These are phyloP conservation scores for Arthrobotrys conoides DNA, from an alignment of 2,329 filamentous ascomycete genomes.

Conservation along the genomic window DNA sequence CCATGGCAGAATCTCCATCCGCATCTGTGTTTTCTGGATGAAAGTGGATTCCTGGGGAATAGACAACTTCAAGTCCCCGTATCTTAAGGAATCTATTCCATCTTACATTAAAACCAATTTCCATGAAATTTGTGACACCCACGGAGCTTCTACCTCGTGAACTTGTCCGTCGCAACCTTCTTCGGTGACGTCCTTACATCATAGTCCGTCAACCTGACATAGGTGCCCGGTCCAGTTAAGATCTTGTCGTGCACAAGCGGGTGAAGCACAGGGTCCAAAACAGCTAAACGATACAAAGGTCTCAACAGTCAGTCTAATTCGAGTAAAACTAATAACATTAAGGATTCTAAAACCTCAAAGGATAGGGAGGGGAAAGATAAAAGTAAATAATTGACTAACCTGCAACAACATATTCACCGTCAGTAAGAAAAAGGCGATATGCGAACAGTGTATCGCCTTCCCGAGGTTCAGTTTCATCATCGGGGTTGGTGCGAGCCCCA, in stretches of 20 bases:
- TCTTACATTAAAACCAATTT: not conserved
- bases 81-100: slow-evolving; percentile 47
- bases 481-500: slow-evolving; percentile 42
- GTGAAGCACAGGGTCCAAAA: slow-evolving; percentile 45
- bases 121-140: not conserved
- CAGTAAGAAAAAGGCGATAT: slow-evolving; percentile 48
- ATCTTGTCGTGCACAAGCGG: slow-evolving; percentile 49
- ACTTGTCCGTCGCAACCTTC: slow-evolving; percentile 34
- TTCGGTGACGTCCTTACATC: slow-evolving; percentile 50
- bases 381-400: slow-evolving; percentile 18
- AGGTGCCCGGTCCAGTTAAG: slow-evolving; percentile 36
- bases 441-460: slow-evolving; percentile 50
- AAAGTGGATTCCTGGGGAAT: slow-evolving; percentile 45
- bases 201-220: slow-evolving; percentile 52
- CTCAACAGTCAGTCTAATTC: not conserved
- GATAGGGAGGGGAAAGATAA: not conserved
- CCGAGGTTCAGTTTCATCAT: slow-evolving; percentile 42
- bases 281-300: slow-evolving; percentile 22
- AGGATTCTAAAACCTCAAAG: not conserved
- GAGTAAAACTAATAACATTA: not conserved
- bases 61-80: slow-evolving; percentile 40
- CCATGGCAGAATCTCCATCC: slow-evolving; percentile 40
- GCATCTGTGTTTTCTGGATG: slow-evolving; percentile 30
- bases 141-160: slow-evolving; percentile 39
- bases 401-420: slow-evolving; percentile 48